Evolutionary conservation across 2,329 filamentous ascomycete genomes (phyloP).

Genomic region (Cyanodermella asteris): DNA sequence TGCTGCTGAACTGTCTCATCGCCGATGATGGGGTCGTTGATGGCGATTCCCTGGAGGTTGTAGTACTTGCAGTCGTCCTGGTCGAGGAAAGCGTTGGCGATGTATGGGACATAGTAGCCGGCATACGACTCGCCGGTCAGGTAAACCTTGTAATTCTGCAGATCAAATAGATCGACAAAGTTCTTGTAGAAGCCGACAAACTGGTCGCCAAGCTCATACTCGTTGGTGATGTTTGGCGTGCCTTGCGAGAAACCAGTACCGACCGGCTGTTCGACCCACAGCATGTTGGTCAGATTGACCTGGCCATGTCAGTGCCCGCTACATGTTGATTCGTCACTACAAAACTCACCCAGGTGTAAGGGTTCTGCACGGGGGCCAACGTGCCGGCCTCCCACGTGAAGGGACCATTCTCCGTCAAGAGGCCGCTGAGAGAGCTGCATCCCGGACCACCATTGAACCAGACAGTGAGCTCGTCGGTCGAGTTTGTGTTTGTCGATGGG

Average conservation of each 20-base stretch:
- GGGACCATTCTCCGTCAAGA: constrained; percentile 6
- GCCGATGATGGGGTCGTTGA: constrained; percentile 29
- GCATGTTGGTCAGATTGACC: constrained; percentile 13
- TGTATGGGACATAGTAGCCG: constrained; percentile 33
- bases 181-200: constrained; percentile 32
- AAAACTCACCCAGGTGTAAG: constrained; percentile 12
- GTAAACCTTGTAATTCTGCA: constrained; percentile 32
- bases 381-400: constrained; percentile 7
- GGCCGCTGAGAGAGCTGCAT: constrained; percentile 12
- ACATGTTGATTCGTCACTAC: neutral
- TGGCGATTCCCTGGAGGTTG: constrained; percentile 27
- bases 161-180: constrained; percentile 32
- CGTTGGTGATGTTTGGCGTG: constrained; percentile 23
- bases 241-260: constrained; percentile 23
- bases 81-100: constrained; percentile 31
- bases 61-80: constrained; percentile 25
- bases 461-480: constrained; percentile 27
- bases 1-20: constrained; percentile 28
- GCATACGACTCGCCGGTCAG: constrained; percentile 34
- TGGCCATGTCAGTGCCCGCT: no score
- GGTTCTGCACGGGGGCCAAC: constrained; percentile 8
- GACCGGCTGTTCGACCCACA: constrained; percentile 26
- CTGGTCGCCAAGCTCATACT: constrained; percentile 23
- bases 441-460: constrained; percentile 18
- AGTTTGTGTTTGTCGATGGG: constrained; percentile 26